A percentile compares a stretch with the other conserved stretches of the same genome.
phyloP scores from a whole-genome alignment of 163 green algal genomes.

The Prototheca wickerhamii region DNA sequence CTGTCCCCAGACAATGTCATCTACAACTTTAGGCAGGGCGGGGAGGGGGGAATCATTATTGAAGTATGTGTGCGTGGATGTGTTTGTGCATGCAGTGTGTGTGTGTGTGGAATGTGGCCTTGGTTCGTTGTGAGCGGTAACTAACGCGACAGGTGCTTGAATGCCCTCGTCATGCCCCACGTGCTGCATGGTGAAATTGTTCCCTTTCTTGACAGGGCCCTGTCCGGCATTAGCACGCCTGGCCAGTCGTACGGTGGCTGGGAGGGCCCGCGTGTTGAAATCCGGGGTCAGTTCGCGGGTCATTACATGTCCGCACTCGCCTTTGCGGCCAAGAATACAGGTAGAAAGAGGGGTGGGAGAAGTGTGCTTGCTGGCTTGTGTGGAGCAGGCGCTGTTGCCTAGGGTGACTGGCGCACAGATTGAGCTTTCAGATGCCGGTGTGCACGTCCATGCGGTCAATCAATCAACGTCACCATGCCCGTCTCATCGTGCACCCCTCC shows the following conservation, averaged over 20 bases:
- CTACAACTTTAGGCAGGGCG: slow-evolving; percentile 35
- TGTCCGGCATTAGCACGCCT: slow-evolving; percentile 4
- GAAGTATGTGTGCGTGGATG: neutral
- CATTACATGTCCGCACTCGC: slow-evolving; percentile 41
- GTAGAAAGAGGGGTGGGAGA: neutral
- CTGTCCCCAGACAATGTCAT: slow-evolving; percentile 30
- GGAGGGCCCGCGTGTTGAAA: slow-evolving; percentile 24
- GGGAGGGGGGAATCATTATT: slow-evolving; percentile 4
- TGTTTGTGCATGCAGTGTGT: neutral
- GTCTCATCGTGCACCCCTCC: neutral
- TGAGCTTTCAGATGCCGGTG: neutral
- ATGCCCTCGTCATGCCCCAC: too few species aligned
- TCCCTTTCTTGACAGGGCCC: neutral
- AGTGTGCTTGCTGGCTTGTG: neutral
- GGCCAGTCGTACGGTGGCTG: slow-evolving; percentile 14
- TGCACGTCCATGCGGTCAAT: neutral
- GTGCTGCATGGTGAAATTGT: neutral
- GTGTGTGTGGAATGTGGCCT: too few species aligned
- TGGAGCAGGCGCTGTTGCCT: neutral
- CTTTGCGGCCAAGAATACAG: slow-evolving; percentile 24
- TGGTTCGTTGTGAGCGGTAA: too few species aligned
- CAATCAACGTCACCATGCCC: too few species aligned
- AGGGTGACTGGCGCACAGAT: neutral
- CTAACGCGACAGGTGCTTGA: too few species aligned
- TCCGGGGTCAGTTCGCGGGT: slow-evolving; percentile 48